Percentiles rank a stretch among this genome's conserved stretches.
These are phyloP conservation scores for Aspergillus amoenus DNA, from an alignment of 2,329 filamentous ascomycete genomes.

Conservation along the genomic window DNA sequence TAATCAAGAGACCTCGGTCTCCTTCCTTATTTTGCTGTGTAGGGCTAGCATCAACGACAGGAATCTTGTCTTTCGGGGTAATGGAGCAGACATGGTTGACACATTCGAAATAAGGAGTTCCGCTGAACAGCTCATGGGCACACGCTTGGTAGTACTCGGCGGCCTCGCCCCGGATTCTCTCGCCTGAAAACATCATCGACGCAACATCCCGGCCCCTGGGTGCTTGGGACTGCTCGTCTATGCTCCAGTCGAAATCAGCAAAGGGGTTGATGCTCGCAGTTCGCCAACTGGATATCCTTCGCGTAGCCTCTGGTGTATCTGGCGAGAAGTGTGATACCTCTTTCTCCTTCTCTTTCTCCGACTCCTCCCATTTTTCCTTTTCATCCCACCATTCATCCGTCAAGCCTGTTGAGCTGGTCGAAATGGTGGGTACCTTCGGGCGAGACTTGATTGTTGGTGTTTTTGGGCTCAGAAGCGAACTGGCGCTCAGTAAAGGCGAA, in stretches of 20 bases:
- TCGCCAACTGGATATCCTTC: conserved; percentile 20
- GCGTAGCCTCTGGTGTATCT: conserved; percentile 28
- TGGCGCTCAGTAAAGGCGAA: conserved; percentile 44
- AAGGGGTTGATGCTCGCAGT: conserved; percentile 17
- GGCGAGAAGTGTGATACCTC: conserved; percentile 31
- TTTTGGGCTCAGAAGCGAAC: conserved; percentile 31
- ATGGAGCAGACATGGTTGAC: conserved; percentile 44
- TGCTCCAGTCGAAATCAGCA: conserved; percentile 13
- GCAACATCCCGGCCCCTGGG: background rate
- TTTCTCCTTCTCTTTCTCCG: conserved; percentile 13
- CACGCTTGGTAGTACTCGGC: conserved; percentile 48
- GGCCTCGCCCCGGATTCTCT: conserved; percentile 32
- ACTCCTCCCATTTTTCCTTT: conserved; percentile 21
- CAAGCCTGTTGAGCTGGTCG: conserved; percentile 15
- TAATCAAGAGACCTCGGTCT: conserved; percentile 16
- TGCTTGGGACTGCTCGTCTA: conserved; percentile 1
- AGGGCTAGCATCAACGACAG: conserved; percentile 10
- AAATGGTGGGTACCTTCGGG: conserved; percentile 30
- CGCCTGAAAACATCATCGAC: conserved; percentile 27
- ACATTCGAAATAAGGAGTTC: conserved; percentile 45
- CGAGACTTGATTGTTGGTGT: conserved; percentile 22
- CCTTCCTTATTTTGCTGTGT: background rate
- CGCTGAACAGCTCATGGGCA: conserved; percentile 44
- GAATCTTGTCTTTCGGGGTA: conserved; percentile 26
- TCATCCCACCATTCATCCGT: conserved; percentile 28